These are phyloP conservation scores for Diplodia mutila DNA, from an alignment of 2,329 filamentous ascomycete genomes.

Conservation along the genomic window DNA sequence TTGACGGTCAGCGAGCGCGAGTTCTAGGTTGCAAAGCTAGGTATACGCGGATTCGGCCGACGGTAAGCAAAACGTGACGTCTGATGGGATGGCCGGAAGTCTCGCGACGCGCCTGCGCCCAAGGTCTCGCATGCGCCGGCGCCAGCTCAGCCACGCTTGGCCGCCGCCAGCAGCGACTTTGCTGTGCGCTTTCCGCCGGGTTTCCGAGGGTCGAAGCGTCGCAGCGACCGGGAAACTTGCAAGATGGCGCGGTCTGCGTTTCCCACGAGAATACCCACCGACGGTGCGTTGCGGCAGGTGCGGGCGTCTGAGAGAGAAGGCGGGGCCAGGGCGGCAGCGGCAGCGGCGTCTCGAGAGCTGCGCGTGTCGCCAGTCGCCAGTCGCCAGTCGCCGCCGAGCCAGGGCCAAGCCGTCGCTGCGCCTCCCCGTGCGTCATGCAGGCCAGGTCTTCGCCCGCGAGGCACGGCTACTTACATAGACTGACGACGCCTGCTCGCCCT, in stretches of 20 bases:
- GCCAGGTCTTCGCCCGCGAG: not conserved
- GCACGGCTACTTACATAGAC: not conserved
- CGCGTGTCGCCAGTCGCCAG: no score
- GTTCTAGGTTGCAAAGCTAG: not conserved
- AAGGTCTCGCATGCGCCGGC: not conserved
- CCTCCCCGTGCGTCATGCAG: constrained; percentile 18
- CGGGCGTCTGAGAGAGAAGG: not conserved
- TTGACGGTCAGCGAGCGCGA: not conserved
- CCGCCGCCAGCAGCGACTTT: not conserved
- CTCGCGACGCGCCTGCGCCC: constrained; percentile 17
- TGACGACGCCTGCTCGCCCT: not conserved
- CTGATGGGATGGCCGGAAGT: constrained; percentile 16
- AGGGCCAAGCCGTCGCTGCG: constrained; percentile 14
- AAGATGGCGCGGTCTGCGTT: not conserved
- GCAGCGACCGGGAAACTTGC: not conserved
- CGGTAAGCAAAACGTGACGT: constrained; percentile 8
- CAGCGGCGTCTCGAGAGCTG: not conserved
- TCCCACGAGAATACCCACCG: not conserved
- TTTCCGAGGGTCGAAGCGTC: not conserved
- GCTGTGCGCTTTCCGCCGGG: not conserved
- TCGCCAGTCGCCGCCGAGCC: not conserved
- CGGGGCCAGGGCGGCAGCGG: no score
- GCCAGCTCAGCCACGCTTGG: constrained; percentile 13
- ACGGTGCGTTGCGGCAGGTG: not conserved
- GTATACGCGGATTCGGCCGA: not conserved